Evolutionary conservation across 257 asterid genomes (phyloP), one percentile per base, ranked within the genome.

Genomic region (Coffea canephora): DNA sequence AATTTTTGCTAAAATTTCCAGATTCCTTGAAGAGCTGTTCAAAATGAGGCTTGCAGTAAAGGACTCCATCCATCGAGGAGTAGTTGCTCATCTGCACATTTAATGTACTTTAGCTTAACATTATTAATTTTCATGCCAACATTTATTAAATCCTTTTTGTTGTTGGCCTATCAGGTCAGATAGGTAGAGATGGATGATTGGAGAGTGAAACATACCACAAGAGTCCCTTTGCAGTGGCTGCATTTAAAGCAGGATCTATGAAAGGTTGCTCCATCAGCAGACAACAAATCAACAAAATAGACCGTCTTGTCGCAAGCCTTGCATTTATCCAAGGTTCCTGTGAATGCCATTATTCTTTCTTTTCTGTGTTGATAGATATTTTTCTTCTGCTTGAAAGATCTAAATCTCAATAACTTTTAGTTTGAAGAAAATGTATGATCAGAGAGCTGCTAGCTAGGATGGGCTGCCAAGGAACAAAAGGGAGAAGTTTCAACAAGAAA

Each of bases 11-110:
- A 62, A 86, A 86, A 74, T 88, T 88, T 81, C 91, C 91, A 71
- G 91, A 81, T 77, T 88, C 90, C 80, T 88, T 86, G 64, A 88
- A 88, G 69, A 88, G 88, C 65, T 88, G 91, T 71, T 88, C 91
- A 25, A 88, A 88, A 84, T 88, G 91, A 43, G 91, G n/a, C 79
- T 88, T 88, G 86, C 91, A 88, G 62, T 88, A 88, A 45, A 86
- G 88, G 75, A 84, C 86, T 75, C 91, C 91, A 83, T 88, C 91
- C 91, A 88, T 86, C 70, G 91, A 88, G 5, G 90, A 88, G 81
- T 88, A 88, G 62, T 88, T 88, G 83, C 91, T 88, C 89, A 88
- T 88, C 90, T 88, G 81, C 65, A 84, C 18, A 25, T 11, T 25
- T 64, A 8, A 9, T 59, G 5, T 59, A 11, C 13, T 23, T 52